Evolutionary conservation across 2,329 filamentous ascomycete species (phyloP), one percentile per base, ranked within the genome.

Genomic region (Alternaria postmessia): DNA sequence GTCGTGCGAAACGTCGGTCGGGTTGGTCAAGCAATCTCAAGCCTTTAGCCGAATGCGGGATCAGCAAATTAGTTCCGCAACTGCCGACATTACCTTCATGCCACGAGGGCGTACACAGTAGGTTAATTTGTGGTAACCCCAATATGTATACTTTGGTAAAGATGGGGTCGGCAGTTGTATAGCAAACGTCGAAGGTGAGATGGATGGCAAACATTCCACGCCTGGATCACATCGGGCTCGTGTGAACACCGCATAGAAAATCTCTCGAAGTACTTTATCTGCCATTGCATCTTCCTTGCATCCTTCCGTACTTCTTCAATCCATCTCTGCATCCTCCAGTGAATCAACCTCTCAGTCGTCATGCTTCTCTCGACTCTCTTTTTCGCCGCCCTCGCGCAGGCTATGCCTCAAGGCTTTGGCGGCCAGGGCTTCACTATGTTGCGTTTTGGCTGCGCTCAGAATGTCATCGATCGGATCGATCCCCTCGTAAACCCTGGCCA

Each of bases 401-500:
- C 71, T n/a, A 36, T 57, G 42, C 70, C 69, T 26, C 72, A 75
- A 32, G 67, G 66, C 24, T 55, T 52, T 9, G 59, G 59, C 12
- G 46, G 43, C 18, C 52, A 57, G 14, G 42, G 53, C 9, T 65
- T 58, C 28, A 75, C 73, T n/a, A 75, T 75, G 73, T 44, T 75
- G 67, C 67, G 73, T 55, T 75, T 75, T 61, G 73, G 73, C 42
- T 75, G 73, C 43, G 64, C 73, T 8, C 72, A 75, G 49, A 67
- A 69, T 9, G 71, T 74, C 43, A 73, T 75, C 51, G 73, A 75
- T 47, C 67, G 73, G 8, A 66, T 75, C 22, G 73, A 75, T 47
- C 73, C 73, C 24, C 61, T 75, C 12, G 77, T 80, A 48, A 78
- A 78, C 56, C 78, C 79, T 0, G 78, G 78, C 11, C 62, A 67